Base-by-base conservation (phyloP, 495 filamentous ascomycete species). In the Penicillium bialowiezense region DNA sequence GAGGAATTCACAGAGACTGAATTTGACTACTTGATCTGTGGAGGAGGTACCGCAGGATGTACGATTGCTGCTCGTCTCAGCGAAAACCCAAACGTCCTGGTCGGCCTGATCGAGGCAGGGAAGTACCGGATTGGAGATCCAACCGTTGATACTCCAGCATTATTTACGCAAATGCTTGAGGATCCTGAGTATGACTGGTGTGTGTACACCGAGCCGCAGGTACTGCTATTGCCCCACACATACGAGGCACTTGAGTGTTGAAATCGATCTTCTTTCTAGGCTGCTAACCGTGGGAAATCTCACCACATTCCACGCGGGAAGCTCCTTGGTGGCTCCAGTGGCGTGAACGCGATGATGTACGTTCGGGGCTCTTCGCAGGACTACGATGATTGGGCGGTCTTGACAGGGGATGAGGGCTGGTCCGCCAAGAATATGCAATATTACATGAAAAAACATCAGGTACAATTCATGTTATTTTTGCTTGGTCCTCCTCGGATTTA, bases 141-240 rank as follows among this genome's bases (percentile, higher is more conserved):
- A 0, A 23, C 69, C 21, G 64, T 82, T 15, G 62, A 69, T 18
- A 67, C 64, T 0, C 80, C 79, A 0, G 76, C 70, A 7, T 56
- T 69, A 1, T 71, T 76, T 19, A 53, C 60, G 1, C 69, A 62
- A 4, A 62, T 72, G 23, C 71, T 75, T 41, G 73, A 70, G 24
- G 72, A 80, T 39, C 63, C 72, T 0, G 71, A 79, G 20, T 81
- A 78, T 54, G 81, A 82, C 51, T 86, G 81, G 82, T 73, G 74
- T 28, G 69, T 79, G 44, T 65, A 63, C 14, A 77, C 79, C 0
- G 59, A 65, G 8, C 80, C 80, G 4, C 80, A 84, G 64, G 73
- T 78, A 33, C 5, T n/a, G n/a, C n/a, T n/a, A n/a, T n/a, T n/a
- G n/a, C n/a, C n/a, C n/a, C n/a, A n/a, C n/a, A n/a, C n/a, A n/a